These are phyloP conservation scores for Anastatica hierochuntica DNA, from an alignment of 345 rosid genomes.

Conservation along the genomic window DNA sequence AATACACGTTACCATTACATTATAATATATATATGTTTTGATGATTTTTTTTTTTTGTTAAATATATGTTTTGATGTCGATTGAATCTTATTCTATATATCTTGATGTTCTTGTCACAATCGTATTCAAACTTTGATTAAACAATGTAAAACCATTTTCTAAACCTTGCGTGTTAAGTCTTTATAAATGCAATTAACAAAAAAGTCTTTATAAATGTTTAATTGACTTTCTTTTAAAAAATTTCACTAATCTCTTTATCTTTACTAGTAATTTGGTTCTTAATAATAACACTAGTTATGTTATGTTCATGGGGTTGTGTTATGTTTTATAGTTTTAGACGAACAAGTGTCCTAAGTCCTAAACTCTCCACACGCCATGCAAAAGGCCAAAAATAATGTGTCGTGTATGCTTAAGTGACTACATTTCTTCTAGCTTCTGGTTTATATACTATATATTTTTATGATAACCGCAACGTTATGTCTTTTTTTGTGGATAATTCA, in stretches of 20 bases:
- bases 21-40: neutral
- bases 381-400: neutral
- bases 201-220: no score
- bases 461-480: no score
- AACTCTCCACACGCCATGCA: neutral
- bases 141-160: neutral
- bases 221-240: no score
- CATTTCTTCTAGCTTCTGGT: neutral
- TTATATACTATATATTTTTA: neutral
- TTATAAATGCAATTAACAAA: neutral
- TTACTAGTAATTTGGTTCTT: no score
- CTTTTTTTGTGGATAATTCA: no score
- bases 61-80: neutral
- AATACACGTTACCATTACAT: neutral
- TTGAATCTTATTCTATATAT: slow-evolving; percentile 8
- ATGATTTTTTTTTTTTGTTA: no score
- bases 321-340: neutral
- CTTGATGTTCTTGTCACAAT: neutral
- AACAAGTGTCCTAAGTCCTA: neutral
- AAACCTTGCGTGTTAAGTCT: neutral
- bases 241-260: no score
- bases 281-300: no score
- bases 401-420: neutral
- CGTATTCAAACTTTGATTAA: neutral
- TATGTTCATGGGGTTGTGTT: no score